phyloP scores from a whole-genome alignment of 139 green algal genomes.

The Picocystis salinarum region DNA sequence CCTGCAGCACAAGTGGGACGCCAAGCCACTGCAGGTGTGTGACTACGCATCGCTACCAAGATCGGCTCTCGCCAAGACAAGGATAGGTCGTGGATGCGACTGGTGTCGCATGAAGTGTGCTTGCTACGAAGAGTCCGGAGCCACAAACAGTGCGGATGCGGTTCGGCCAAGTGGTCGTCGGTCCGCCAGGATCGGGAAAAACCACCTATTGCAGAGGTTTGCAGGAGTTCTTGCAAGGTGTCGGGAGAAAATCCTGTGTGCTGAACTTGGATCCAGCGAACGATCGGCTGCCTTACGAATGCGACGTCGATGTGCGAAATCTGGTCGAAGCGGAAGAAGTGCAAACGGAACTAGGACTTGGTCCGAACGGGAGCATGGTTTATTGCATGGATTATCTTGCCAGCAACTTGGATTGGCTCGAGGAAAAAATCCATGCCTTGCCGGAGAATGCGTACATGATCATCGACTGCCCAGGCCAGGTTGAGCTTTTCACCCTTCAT shows the following conservation, averaged over 20 bases:
- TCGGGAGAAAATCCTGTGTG: slow-evolving; percentile 16
- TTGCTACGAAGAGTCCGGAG: too few relatives aligned
- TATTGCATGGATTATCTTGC: slow-evolving; percentile 60
- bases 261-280: slow-evolving; percentile 83
- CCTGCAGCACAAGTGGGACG: too few relatives aligned
- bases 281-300: slow-evolving; percentile 50
- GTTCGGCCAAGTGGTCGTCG: slow-evolving; percentile 85
- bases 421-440: slow-evolving; percentile 42
- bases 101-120: too few relatives aligned
- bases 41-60: too few relatives aligned
- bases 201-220: slow-evolving; percentile 77
- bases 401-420: slow-evolving; percentile 71
- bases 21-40: too few relatives aligned
- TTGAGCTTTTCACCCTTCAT: slow-evolving; percentile 29
- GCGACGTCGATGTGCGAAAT: slow-evolving; percentile 43
- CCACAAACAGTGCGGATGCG: too few relatives aligned
- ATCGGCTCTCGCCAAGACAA: too few relatives aligned
- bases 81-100: too few relatives aligned
- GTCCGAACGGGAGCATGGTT: slow-evolving; percentile 54
- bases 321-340: slow-evolving; percentile 42
- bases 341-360: slow-evolving; percentile 33
- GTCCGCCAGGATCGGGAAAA: slow-evolving; percentile 83
- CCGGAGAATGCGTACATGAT: slow-evolving; percentile 19
- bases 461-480: slow-evolving; percentile 23
- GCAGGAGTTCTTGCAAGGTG: slow-evolving; percentile 44